Evolutionary conservation across 495 filamentous ascomycete species (phyloP).

Genomic region (Rhypophila decipiens): DNA sequence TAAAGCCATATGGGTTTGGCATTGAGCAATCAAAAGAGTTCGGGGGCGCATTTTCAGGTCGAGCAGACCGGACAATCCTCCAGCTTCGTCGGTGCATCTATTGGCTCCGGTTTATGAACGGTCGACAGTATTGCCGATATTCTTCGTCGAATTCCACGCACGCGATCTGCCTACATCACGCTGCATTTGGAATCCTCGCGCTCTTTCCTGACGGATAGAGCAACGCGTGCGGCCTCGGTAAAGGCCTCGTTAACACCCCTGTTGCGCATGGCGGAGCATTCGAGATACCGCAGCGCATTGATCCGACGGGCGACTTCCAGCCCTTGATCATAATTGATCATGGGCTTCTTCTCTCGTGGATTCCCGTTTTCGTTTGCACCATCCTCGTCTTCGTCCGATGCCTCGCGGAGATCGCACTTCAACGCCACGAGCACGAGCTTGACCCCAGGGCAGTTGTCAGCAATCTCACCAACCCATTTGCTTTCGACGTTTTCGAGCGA

Average conservation of each 20-base stretch:
- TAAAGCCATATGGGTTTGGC: too few species aligned
- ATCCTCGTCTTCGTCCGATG: slow-evolving; percentile 46
- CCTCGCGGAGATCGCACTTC: slow-evolving; percentile 91
- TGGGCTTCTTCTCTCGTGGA: slow-evolving; percentile 55
- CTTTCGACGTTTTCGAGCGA: slow-evolving; percentile 97
- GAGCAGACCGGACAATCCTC: too few species aligned
- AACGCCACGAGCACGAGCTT: slow-evolving; percentile 93
- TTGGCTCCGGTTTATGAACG: too few species aligned
- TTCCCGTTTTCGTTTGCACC: slow-evolving; percentile 34
- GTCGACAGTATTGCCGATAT: not conserved
- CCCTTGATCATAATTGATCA: slow-evolving; percentile 89
- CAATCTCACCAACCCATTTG: slow-evolving; percentile 97
- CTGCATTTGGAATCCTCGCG: slow-evolving; percentile 49
- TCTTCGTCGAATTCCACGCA: not conserved
- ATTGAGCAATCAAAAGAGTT: too few species aligned
- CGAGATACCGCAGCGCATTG: slow-evolving; percentile 83
- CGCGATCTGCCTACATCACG: slow-evolving; percentile 43
- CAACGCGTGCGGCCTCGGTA: slow-evolving; percentile 96
- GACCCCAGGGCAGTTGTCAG: slow-evolving; percentile 92
- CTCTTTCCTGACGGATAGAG: slow-evolving; percentile 74
- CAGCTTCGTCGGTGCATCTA: too few species aligned
- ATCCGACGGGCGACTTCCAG: slow-evolving; percentile 90
- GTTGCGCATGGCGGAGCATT: slow-evolving; percentile 97
- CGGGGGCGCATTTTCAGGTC: too few species aligned
- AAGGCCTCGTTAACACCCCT: slow-evolving; percentile 97